These are phyloP conservation scores for Gryganskiella cystojenkinii DNA, from an alignment of 192 early-diverging fungal species.

Conservation along the genomic window DNA sequence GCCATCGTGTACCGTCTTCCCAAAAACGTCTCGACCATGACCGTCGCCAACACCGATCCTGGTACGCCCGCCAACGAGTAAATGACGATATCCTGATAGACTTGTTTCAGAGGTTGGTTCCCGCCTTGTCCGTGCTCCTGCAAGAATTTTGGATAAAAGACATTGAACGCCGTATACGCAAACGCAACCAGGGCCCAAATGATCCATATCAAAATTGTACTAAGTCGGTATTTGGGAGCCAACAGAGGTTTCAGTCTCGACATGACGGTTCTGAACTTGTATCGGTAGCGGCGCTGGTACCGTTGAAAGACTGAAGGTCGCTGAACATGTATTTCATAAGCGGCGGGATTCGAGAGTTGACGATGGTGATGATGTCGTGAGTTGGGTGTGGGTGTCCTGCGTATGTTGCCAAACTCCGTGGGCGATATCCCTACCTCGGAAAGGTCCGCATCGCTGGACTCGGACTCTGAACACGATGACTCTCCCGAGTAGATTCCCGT, in stretches of 20 bases:
- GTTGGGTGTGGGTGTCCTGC: neutral
- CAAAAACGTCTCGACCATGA: conserved; percentile 76
- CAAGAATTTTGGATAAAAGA: conserved; percentile 84
- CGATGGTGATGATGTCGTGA: neutral
- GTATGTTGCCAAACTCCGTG: neutral
- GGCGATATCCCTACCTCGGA: neutral
- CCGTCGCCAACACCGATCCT: conserved; percentile 76
- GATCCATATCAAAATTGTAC: conserved; percentile 75
- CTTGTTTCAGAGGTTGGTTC: conserved; percentile 57
- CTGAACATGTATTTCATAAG: neutral
- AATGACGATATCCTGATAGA: conserved; percentile 80
- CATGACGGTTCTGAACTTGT: conserved; percentile 12
- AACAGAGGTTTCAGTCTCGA: conserved; percentile 64
- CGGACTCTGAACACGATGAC: conserved; percentile 23
- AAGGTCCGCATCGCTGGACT: neutral
- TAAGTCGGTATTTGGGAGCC: conserved; percentile 61
- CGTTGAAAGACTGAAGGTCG: neutral
- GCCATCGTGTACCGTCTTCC: conserved; percentile 88
- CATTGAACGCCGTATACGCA: conserved; percentile 92
- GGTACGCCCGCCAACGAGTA: conserved; percentile 83
- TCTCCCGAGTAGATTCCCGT: conserved; percentile 5
- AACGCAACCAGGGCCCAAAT: conserved; percentile 84
- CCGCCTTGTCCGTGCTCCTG: conserved; percentile 62
- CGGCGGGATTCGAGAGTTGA: neutral
- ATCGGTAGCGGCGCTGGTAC: conserved; percentile 9